phyloP scores from a whole-genome alignment of 176 grass and related monocot genomes.

The Carex kokanica region DNA sequence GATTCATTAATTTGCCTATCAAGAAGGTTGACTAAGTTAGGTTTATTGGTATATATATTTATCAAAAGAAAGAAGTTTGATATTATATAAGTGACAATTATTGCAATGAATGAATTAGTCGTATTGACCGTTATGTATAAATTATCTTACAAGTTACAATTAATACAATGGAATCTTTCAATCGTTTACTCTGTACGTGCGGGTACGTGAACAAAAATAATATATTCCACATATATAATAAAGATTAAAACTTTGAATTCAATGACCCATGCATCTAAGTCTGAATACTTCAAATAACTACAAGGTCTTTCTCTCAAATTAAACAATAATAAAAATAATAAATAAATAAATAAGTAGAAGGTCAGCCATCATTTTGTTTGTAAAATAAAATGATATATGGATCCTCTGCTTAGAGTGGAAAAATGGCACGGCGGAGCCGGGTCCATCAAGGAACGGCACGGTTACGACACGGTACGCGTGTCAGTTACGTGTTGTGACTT shows the following conservation, averaged over 20 bases:
- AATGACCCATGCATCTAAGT: background rate
- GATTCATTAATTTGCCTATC: background rate
- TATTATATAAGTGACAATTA: background rate
- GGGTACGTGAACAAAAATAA: background rate
- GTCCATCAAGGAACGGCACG: no score
- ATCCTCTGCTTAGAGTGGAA: background rate
- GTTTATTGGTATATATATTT: background rate
- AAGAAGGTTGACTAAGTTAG: background rate
- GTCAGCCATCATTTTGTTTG: background rate
- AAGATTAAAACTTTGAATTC: background rate
- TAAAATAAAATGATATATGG: background rate
- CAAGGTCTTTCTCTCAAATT: no score
- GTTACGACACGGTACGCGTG: no score
- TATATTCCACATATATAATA: background rate
- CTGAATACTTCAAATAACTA: background rate
- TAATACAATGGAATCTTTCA: background rate
- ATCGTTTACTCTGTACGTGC: background rate
- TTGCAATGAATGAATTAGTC: background rate
- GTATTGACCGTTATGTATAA: background rate
- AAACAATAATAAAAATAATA: no score
- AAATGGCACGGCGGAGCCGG: no score
- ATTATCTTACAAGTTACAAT: background rate
- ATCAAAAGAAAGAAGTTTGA: background rate
- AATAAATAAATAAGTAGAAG: no score
- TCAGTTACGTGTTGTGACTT: no score